Base-by-base conservation (phyloP, 192 early-diverging fungal genomes). In the Backusella westeae region DNA sequence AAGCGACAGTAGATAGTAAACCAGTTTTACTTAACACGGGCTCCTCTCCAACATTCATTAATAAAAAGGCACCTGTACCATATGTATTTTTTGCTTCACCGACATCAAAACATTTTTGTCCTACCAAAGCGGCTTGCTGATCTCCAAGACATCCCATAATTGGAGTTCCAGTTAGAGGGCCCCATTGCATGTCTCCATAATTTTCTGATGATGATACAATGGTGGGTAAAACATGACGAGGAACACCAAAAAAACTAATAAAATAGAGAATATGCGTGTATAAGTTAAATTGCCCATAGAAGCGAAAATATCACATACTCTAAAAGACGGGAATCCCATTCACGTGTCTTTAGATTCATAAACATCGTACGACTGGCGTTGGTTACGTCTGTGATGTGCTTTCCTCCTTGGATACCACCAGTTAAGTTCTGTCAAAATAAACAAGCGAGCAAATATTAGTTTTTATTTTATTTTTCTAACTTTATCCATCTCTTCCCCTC, bases 21-120 rank as follows among this genome's bases (percentile, higher is more conserved):
- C 97, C 97, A 77, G 91, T 89, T 74, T 89, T 90, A 41, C 95
- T 94, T 49, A 89, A 79, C 41, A 97, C 92, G 32, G 90, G 89
- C 34, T 88, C 81, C 8, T 78, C 52, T 44, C 97, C 97, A 14
- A 96, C 97, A 86, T 98, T 97, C 85, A 94, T 94, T 69, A 98
- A 80, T 90, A 97, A 92, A 83, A 98, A 98, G 78, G 94, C 95
- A 36, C 96, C 97, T n/a, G 97, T 98, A 29, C 97, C 96, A 84
- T 96, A 97, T 15, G 97, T 98, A 86, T 96, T 97, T 88, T 98
- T 98, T 63, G 92, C 91, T 81, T 95, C 91, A 12, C 97, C 97
- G 1, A 89, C 82, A 52, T 89, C 76, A 79, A 96, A 95, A 84
- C 97, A 98, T 72, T 90, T 90, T 81, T 98, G 97, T 34, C 97